A percentile compares a stretch with the other conserved stretches of the same genome.
Conservation (phyloP, 495 filamentous ascomycete genomes). For the Aspergillus kassunensis region DNA sequence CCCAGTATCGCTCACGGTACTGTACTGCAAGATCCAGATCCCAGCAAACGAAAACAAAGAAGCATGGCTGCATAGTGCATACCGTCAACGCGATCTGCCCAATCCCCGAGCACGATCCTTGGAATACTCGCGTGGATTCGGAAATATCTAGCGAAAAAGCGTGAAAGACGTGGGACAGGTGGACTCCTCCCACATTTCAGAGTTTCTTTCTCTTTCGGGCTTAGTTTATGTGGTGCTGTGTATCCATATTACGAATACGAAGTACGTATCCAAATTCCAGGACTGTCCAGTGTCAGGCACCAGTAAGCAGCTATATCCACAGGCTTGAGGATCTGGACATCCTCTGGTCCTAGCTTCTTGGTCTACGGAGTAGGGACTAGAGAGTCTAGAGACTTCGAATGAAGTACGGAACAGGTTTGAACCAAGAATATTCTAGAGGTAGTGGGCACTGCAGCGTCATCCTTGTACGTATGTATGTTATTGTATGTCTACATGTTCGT, state of each 20-base stretch:
- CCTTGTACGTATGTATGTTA: too few relatives aligned
- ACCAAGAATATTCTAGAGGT: too few relatives aligned
- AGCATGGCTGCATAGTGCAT: too few relatives aligned
- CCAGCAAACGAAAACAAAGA: background rate
- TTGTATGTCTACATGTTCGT: too few relatives aligned
- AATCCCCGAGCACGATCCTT: background rate
- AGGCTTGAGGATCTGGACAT: background rate
- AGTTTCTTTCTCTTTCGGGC: background rate
- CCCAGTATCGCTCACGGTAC: too few relatives aligned
- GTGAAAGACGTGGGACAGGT: background rate
- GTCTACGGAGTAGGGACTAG: background rate
- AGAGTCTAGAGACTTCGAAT: background rate
- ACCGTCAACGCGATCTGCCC: too few relatives aligned
- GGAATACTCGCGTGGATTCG: background rate
- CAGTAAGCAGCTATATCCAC: background rate
- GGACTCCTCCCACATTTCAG: background rate
- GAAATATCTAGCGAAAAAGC: slow-evolving; percentile 1
- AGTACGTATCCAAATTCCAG: too few relatives aligned
- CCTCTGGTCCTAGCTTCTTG: slow-evolving; percentile 11
- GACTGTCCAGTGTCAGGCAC: background rate
- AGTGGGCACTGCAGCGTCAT: too few relatives aligned
- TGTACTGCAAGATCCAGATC: too few relatives aligned
- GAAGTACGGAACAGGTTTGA: too few relatives aligned
- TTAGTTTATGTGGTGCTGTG: background rate
- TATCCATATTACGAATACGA: too few relatives aligned